These are phyloP conservation scores for Cenchrus fungigraminus DNA, from an alignment of 176 grass and related monocot genomes.

Conservation along the genomic window DNA sequence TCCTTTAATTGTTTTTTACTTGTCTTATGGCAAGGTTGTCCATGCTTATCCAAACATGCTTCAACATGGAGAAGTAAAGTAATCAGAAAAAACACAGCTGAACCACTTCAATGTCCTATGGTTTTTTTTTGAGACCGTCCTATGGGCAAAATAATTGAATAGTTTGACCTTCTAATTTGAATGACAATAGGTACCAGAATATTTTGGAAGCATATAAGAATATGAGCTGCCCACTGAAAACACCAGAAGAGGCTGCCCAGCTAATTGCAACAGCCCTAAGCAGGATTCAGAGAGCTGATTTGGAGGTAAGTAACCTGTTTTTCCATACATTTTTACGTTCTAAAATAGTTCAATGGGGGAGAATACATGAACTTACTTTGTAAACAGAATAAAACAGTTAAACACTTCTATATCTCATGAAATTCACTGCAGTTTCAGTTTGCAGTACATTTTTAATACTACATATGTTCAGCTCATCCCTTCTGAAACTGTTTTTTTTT, in stretches of 20 bases:
- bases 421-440: no score
- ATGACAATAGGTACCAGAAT: slow-evolving; percentile 48
- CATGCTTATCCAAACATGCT: slow-evolving; percentile 18
- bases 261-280: slow-evolving; percentile 48
- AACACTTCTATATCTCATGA: no score
- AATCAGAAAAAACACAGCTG: not conserved
- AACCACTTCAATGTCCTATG: not conserved
- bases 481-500: not conserved
- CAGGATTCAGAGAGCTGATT: slow-evolving; percentile 42
- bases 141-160: not conserved
- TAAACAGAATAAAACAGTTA: no score
- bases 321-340: not conserved
- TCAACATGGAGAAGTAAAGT: not conserved
- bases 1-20: no score
- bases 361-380: not conserved
- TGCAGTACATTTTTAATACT: not conserved
- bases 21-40: not conserved
- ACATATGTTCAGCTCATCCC: slow-evolving; percentile 9
- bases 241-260: slow-evolving; percentile 43
- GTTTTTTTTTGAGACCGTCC: no score
- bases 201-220: slow-evolving; percentile 58
- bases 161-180: slow-evolving; percentile 18
- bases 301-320: slow-evolving; percentile 35
- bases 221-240: slow-evolving; percentile 35
- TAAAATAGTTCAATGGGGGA: not conserved